Evolutionary conservation across 2,329 filamentous ascomycete species (phyloP).

Genomic region (Trichoderma brevicompactum): DNA sequence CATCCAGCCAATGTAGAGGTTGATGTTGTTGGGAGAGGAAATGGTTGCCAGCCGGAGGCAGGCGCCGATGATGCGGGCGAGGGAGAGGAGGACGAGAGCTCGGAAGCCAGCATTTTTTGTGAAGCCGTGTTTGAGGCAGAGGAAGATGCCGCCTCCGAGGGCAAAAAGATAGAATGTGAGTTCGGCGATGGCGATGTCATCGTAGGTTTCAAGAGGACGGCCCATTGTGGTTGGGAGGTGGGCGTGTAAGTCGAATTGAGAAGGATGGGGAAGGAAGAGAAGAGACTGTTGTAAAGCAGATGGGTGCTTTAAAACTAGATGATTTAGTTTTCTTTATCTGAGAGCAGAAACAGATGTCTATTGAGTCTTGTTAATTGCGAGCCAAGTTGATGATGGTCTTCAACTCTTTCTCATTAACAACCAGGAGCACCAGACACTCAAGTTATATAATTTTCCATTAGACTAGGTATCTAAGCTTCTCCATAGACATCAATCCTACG

Average conservation of each 20-base stretch:
- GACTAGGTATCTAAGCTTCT: not conserved
- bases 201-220: constrained; percentile 37
- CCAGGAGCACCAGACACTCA: not conserved
- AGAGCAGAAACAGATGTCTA: not conserved
- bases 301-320: no score
- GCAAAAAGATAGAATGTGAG: constrained; percentile 39
- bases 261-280: no score
- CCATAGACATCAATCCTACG: not conserved
- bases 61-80: constrained; percentile 61
- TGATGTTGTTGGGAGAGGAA: constrained; percentile 54
- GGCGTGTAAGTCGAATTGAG: constrained; percentile 3
- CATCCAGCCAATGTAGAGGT: constrained; percentile 43
- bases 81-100: constrained; percentile 61
- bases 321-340: not conserved
- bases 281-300: no score
- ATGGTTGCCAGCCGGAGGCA: constrained; percentile 49
- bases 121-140: constrained; percentile 57
- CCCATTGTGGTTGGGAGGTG: constrained; percentile 27
- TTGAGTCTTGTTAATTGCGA: not conserved
- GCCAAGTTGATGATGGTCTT: not conserved
- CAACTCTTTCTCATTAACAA: not conserved
- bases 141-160: constrained; percentile 38
- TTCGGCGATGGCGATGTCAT: constrained; percentile 42
- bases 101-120: constrained; percentile 64
- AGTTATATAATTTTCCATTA: constrained; percentile 19